Conservation (phyloP, 2,329 filamentous ascomycete species). For the Biscogniauxia marginata region DNA sequence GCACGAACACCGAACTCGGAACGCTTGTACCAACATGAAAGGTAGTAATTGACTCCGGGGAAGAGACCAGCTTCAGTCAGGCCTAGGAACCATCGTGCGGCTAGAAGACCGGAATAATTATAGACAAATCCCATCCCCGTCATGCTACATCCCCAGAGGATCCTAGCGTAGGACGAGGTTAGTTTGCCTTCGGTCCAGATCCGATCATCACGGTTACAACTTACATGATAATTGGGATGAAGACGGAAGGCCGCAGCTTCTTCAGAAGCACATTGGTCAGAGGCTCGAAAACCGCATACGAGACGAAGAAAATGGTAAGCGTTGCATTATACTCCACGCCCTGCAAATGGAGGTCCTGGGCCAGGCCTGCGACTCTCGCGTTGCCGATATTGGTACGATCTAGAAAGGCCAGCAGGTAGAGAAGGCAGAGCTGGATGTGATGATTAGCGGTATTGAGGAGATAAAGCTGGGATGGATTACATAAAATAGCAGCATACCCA, state of each 20-base stretch:
- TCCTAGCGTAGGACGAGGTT: slow-evolving; percentile 37
- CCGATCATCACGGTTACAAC: slow-evolving; percentile 28
- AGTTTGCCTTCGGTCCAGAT: slow-evolving; percentile 13
- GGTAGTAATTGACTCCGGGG: slow-evolving; percentile 75
- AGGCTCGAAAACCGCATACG: slow-evolving; percentile 76
- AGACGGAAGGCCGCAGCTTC: slow-evolving; percentile 70
- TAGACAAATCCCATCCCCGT: slow-evolving; percentile 65
- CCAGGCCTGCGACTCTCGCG: slow-evolving; percentile 59
- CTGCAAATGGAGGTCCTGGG: slow-evolving; percentile 58
- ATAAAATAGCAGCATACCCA: slow-evolving; percentile 28
- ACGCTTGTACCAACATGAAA: slow-evolving; percentile 81
- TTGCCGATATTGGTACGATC: slow-evolving; percentile 74
- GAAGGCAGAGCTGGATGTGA: slow-evolving; percentile 54
- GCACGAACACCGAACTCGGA: slow-evolving; percentile 77
- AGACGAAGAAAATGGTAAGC: slow-evolving; percentile 83
- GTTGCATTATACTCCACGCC: slow-evolving; percentile 68
- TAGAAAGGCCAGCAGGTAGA: slow-evolving; percentile 74
- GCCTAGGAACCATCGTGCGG: slow-evolving; percentile 69
- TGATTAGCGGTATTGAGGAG: slow-evolving; percentile 3
- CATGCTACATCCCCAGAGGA: slow-evolving; percentile 68
- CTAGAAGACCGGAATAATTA: slow-evolving; percentile 64
- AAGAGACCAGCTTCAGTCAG: slow-evolving; percentile 74
- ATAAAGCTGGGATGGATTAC: slow-evolving; percentile 25
- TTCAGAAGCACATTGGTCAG: slow-evolving; percentile 81
- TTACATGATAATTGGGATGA: slow-evolving; percentile 79